phyloP scores from a whole-genome alignment of 2,329 filamentous ascomycete genomes.

The Scytalidium lignicola region DNA sequence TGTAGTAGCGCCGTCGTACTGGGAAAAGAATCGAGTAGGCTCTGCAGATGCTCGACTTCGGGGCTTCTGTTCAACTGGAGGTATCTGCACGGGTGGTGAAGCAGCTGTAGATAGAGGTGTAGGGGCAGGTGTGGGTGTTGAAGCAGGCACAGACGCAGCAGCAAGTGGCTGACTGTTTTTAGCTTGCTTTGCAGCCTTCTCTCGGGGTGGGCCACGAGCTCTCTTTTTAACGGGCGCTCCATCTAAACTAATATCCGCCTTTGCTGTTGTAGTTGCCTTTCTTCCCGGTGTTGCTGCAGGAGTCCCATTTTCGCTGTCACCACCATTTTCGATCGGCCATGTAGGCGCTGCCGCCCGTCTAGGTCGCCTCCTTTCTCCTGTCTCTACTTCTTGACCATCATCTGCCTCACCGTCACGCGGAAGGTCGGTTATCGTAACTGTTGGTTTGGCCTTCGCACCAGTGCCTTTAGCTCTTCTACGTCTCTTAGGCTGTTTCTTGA shows the following conservation, averaged over 20 bases:
- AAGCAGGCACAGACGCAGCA: conserved; percentile 16
- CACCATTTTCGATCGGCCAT: conserved; percentile 56
- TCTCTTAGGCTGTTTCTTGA: conserved; percentile 55
- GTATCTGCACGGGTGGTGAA: conserved; percentile 11
- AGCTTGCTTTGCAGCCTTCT: conserved; percentile 24
- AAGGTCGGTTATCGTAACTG: conserved; percentile 61
- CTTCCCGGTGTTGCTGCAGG: conserved; percentile 54
- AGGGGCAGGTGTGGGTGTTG: conserved; percentile 16
- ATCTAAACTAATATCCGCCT: conserved; percentile 33
- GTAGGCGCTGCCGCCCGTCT: conserved; percentile 65
- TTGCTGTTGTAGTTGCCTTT: conserved; percentile 38
- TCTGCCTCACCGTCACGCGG: conserved; percentile 36
- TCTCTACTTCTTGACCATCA: conserved; percentile 28
- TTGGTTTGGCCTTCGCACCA: conserved; percentile 52
- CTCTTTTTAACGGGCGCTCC: conserved; percentile 33
- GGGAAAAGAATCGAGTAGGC: conserved; percentile 15
- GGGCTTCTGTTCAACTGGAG: conserved; percentile 15
- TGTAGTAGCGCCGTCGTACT: conserved; percentile 16
- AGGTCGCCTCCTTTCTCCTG: conserved; percentile 53
- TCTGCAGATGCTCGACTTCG: conserved; percentile 10
- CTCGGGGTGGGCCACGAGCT: conserved; percentile 21
- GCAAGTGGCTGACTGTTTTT: conserved; percentile 27
- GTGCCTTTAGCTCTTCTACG: conserved; percentile 49
- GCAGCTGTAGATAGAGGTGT: conserved; percentile 15
- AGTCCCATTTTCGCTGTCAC: conserved; percentile 56